phyloP scores from a whole-genome alignment of 345 rosid species.

The Moricandia moricandioides region DNA sequence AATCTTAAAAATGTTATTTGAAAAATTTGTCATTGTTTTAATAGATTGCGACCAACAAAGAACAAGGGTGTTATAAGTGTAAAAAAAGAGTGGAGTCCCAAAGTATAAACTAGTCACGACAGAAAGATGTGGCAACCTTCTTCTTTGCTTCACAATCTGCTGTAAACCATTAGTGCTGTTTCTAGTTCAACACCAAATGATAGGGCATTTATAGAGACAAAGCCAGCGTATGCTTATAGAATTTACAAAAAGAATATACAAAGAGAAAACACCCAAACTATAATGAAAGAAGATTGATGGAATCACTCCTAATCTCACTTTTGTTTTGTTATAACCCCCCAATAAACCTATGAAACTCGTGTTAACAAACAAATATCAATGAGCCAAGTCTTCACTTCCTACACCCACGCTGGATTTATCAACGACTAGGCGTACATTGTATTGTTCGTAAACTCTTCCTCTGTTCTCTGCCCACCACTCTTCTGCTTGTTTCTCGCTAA shows the following conservation, averaged over 20 bases:
- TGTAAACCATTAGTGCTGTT: conserved; percentile 1
- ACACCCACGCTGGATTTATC: conserved; percentile 82
- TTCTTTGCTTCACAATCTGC: conserved; percentile 12
- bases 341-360: conserved; percentile 25
- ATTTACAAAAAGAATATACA: conserved; percentile 32
- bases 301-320: conserved; percentile 19
- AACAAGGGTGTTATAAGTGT: too few species aligned
- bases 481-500: conserved; percentile 94
- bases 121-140: not conserved
- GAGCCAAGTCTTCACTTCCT: conserved; percentile 71
- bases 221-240: conserved; percentile 15
- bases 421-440: conserved; percentile 70
- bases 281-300: conserved; percentile 12
- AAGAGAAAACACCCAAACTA: conserved; percentile 31
- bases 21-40: too few species aligned
- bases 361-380: conserved; percentile 31
- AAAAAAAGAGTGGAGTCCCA: too few species aligned
- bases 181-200: not conserved
- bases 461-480: conserved; percentile 98
- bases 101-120: not conserved
- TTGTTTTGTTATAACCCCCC: not conserved
- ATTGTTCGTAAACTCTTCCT: conserved; percentile 76
- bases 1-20: too few species aligned
- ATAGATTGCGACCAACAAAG: too few species aligned
- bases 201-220: conserved; percentile 2